phyloP scores from a whole-genome alignment of 164 flowering plant species.

The Litsea cubeba region DNA sequence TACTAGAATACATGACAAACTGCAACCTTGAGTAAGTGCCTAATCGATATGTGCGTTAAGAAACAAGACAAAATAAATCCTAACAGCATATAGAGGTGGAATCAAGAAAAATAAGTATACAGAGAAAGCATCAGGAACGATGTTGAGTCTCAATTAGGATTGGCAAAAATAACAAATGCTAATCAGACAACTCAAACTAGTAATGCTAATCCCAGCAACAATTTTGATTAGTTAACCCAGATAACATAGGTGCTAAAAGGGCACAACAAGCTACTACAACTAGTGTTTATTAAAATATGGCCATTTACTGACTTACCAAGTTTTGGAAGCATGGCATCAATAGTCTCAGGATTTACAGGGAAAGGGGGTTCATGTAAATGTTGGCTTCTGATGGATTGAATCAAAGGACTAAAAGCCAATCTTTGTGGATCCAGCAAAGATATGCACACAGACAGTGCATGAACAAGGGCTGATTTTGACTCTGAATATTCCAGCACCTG shows the following conservation, averaged over 20 bases:
- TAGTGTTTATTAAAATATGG: neutral
- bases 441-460: constrained; percentile 85
- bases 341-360: constrained; percentile 69
- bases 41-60: neutral
- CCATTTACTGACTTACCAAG: constrained; percentile 56
- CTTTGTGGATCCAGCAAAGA: constrained; percentile 90
- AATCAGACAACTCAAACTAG: neutral
- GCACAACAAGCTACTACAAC: neutral
- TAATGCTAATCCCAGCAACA: neutral
- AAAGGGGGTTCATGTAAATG: constrained; percentile 64
- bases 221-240: neutral
- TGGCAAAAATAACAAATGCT: no score
- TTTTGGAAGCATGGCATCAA: constrained; percentile 86
- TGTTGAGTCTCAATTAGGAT: no score
- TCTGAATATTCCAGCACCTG: constrained; percentile 77
- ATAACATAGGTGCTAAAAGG: neutral
- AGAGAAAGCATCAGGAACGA: neutral
- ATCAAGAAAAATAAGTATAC: neutral
- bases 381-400: constrained; percentile 70
- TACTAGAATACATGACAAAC: no score
- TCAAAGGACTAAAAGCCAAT: constrained; percentile 43
- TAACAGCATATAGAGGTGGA: neutral
- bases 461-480: constrained; percentile 78
- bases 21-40: no score
- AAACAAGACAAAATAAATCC: neutral